Percentiles rank a stretch among this genome's conserved stretches.
Evolutionary conservation across 192 early-diverging fungal genomes (phyloP).

Genomic region (Gonapodya sp.): DNA sequence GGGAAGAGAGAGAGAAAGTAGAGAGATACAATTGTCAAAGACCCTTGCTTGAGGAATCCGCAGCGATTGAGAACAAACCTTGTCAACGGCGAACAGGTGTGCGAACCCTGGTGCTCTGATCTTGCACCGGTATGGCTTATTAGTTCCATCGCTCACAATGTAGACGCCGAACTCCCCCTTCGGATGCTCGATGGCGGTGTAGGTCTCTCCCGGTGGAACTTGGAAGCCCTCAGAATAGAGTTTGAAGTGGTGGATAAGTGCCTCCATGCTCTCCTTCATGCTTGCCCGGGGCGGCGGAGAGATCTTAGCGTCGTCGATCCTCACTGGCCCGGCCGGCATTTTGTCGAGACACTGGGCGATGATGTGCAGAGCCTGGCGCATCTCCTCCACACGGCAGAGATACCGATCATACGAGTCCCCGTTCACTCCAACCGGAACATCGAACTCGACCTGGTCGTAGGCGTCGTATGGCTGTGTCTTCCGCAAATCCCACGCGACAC

Average conservation of each 20-base stretch:
- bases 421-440: constrained; percentile 87
- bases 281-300: constrained; percentile 78
- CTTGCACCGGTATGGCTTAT: constrained; percentile 94
- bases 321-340: constrained; percentile 88
- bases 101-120: constrained; percentile 93
- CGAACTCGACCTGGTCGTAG: constrained; percentile 90
- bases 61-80: constrained; percentile 87
- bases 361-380: constrained; percentile 93
- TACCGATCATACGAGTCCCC: constrained; percentile 92
- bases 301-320: constrained; percentile 97
- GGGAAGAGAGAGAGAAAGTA: no score
- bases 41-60: constrained; percentile 33
- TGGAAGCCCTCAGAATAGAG: constrained; percentile 97
- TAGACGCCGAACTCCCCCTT: constrained; percentile 98
- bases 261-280: constrained; percentile 99
- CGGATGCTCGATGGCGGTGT: constrained; percentile 94
- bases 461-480: constrained; percentile 59
- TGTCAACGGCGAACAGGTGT: constrained; percentile 82
- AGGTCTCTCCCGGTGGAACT: constrained; percentile 94
- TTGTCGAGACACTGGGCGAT: constrained; percentile 92
- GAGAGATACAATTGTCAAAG: no score
- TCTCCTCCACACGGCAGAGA: constrained; percentile 95
- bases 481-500: constrained; percentile 87
- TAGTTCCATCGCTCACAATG: constrained; percentile 86
- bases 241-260: constrained; percentile 98